phyloP scores from a whole-genome alignment of 441 rosid genomes.

The Populus hybrid region DNA sequence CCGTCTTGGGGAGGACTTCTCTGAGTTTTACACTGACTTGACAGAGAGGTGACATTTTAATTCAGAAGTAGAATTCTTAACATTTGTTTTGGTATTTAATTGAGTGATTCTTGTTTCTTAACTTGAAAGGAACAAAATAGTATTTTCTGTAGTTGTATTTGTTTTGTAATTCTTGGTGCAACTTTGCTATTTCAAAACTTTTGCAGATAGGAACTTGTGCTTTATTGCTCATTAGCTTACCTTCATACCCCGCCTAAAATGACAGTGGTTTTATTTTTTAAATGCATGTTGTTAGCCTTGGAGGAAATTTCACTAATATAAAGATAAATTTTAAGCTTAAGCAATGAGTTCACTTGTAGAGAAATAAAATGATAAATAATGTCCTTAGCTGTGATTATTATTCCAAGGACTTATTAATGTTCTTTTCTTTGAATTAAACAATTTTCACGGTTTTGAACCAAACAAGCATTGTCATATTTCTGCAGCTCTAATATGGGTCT shows the following conservation, averaged over 20 bases:
- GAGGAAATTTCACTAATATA: background rate
- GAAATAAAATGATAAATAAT: background rate
- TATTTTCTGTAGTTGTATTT: background rate
- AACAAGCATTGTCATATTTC: background rate
- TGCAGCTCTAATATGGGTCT: background rate
- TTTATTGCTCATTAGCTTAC: background rate
- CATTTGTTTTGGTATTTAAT: background rate
- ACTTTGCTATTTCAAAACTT: background rate
- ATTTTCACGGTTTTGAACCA: background rate
- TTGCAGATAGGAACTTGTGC: background rate
- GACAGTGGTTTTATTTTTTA: background rate
- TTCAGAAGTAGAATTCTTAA: background rate
- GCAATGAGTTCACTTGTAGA: background rate
- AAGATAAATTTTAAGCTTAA: background rate
- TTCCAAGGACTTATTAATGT: background rate
- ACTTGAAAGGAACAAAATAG: background rate
- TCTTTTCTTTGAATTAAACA: background rate
- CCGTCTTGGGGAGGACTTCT: slow-evolving; percentile 97
- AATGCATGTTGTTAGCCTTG: background rate
- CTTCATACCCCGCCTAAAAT: background rate
- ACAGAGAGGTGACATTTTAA: slow-evolving; percentile 57
- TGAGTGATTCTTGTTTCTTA: background rate
- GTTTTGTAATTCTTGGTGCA: background rate
- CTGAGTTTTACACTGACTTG: slow-evolving; percentile 78
- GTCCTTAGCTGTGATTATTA: background rate